Conservation (phyloP, 169 alveolate species). For the Plasmodium fragile region DNA sequence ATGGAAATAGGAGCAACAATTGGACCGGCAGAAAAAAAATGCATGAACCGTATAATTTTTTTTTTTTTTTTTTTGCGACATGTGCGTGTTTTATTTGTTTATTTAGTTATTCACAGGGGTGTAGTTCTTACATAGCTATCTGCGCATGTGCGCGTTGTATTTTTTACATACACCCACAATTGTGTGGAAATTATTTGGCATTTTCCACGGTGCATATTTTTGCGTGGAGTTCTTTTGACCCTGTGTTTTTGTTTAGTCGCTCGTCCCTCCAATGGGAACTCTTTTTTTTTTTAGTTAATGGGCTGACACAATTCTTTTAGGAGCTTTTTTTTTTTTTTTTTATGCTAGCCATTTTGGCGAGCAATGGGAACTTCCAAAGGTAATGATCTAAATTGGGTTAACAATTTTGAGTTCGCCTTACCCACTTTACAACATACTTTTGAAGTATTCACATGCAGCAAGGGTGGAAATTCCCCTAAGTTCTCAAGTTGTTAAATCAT, state of each 20-base stretch:
- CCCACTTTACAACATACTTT: not conserved
- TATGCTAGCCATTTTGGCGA: not conserved
- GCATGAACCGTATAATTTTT: not conserved
- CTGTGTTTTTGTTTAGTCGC: not conserved
- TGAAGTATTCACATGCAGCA: not conserved
- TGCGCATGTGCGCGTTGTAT: not conserved
- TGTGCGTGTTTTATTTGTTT: not conserved
- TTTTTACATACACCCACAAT: not conserved
- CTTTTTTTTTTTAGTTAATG: not conserved
- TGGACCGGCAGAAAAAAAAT: not conserved
- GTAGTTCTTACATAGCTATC: not conserved
- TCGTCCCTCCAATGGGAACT: not conserved
- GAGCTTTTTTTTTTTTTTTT: not conserved
- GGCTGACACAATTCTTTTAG: not conserved
- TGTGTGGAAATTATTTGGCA: not conserved
- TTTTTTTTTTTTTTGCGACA: not conserved
- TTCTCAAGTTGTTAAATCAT: not conserved
- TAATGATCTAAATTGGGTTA: not conserved
- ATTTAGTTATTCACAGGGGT: not conserved
- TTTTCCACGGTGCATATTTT: not conserved
- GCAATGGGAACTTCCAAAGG: not conserved
- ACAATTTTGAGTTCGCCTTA: not conserved
- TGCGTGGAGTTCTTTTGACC: not conserved
- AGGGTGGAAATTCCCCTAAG: not conserved
- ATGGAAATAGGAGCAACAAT: constrained; percentile 54